phyloP scores from a whole-genome alignment of 441 rosid species.

The Biscutella laevigata region DNA sequence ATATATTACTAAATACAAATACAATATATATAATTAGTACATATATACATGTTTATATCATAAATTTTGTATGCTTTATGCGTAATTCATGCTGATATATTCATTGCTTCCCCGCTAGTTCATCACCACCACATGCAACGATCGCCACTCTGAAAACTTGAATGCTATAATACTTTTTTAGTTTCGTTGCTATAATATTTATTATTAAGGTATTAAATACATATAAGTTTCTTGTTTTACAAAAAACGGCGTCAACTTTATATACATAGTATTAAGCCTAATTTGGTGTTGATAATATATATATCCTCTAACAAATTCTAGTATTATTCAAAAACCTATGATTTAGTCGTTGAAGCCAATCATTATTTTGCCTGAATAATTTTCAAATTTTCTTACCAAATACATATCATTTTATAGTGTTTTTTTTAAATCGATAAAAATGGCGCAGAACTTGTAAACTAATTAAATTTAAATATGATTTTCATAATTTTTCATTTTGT shows the following conservation, averaged over 20 bases:
- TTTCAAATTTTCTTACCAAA: too few relatives aligned
- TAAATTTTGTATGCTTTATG: constrained; percentile 8
- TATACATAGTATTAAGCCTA: neutral
- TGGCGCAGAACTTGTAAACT: neutral
- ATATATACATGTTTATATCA: too few relatives aligned
- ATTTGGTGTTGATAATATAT: constrained; percentile 12
- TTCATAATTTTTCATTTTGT: neutral
- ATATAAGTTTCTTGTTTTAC: neutral
- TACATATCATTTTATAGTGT: neutral
- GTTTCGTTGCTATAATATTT: too few relatives aligned
- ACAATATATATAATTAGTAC: too few relatives aligned
- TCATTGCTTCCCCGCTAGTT: constrained; percentile 24
- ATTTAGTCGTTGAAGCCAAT: constrained; percentile 21
- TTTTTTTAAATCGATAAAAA: neutral
- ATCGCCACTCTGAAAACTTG: constrained; percentile 14
- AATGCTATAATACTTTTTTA: constrained; percentile 9
- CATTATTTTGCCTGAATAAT: neutral
- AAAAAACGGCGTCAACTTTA: constrained; percentile 21
- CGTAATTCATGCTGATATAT: constrained; percentile 19
- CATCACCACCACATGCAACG: constrained; percentile 26
- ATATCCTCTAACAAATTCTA: neutral
- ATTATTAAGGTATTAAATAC: neutral
- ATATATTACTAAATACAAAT: too few relatives aligned
- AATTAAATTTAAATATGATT: neutral
- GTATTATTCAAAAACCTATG: neutral